Percentiles rank a stretch among this genome's conserved stretches.
Evolutionary conservation across 139 green algal species (phyloP).

Genomic region (Tetraselmis striata): DNA sequence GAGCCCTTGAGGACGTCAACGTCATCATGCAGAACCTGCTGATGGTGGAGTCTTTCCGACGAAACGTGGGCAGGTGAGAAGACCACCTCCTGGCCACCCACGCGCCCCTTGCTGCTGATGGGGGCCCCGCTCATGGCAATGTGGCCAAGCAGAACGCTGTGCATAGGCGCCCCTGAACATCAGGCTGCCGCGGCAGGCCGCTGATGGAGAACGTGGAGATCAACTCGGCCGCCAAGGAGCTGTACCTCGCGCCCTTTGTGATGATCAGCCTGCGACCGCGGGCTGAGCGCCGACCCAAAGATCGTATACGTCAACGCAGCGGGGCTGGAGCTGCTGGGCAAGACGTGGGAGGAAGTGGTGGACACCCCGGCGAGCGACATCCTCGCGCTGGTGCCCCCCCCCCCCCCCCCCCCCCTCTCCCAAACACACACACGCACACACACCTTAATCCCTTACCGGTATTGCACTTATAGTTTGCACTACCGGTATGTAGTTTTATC

Average conservation of each 20-base stretch:
- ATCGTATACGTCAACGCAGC: neutral
- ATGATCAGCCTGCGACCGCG: neutral
- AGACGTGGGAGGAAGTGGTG: neutral
- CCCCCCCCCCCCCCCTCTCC: too few species aligned
- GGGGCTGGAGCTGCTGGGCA: neutral
- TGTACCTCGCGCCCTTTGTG: neutral
- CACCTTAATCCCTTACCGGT: too few species aligned
- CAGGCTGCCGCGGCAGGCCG: neutral
- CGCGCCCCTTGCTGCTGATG: too few species aligned
- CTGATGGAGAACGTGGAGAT: conserved; percentile 10
- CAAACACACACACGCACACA: too few species aligned
- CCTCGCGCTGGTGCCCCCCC: neutral
- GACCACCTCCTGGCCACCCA: too few species aligned
- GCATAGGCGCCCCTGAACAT: too few species aligned
- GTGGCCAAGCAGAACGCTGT: too few species aligned
- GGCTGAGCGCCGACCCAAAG: neutral
- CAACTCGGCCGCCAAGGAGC: neutral
- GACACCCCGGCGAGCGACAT: neutral
- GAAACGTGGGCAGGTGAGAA: conserved; percentile 1
- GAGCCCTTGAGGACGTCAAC: neutral
- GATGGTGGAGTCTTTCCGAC: conserved; percentile 1
- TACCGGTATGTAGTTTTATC: too few species aligned
- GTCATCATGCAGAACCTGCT: conserved; percentile 4
- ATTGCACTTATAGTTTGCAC: too few species aligned
- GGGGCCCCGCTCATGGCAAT: too few species aligned